These are phyloP conservation scores for Cenchrus americanus DNA, from an alignment of 176 grass and related monocot genomes.

Conservation along the genomic window DNA sequence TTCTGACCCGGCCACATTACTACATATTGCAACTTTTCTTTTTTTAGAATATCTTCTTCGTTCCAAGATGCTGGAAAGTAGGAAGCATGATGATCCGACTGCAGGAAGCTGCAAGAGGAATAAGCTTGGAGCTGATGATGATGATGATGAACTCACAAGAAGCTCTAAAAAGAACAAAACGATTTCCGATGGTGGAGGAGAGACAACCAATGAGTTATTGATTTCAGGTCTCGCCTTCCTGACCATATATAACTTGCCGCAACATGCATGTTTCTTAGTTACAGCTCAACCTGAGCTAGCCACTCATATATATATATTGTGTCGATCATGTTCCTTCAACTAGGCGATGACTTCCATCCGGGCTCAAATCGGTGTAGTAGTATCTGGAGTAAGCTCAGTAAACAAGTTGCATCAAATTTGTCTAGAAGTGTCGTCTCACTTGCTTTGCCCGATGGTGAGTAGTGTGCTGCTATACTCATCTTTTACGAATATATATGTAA, in stretches of 20 bases:
- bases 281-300: not conserved
- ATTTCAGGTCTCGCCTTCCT: no score
- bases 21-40: no score
- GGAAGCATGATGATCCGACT: not conserved
- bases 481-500: not conserved
- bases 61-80: not conserved
- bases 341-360: not conserved
- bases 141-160: constrained; percentile 3
- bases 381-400: not conserved
- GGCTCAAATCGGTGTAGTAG: constrained; percentile 1
- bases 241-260: no score
- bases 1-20: no score
- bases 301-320: not conserved
- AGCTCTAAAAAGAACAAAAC: not conserved
- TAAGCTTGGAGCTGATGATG: not conserved
- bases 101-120: not conserved
- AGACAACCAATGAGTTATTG: not conserved
- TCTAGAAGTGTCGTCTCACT: constrained; percentile 15
- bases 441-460: constrained; percentile 13
- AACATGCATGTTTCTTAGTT: constrained; percentile 22
- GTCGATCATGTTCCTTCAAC: constrained; percentile 6
- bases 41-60: not conserved
- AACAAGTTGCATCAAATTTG: constrained; percentile 6
- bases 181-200: not conserved
- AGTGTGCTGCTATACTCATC: not conserved